Evolutionary conservation across 768 basidiomycete species (phyloP), one percentile per base, ranked within the genome.

Genomic region (Gyrodon lividus): DNA sequence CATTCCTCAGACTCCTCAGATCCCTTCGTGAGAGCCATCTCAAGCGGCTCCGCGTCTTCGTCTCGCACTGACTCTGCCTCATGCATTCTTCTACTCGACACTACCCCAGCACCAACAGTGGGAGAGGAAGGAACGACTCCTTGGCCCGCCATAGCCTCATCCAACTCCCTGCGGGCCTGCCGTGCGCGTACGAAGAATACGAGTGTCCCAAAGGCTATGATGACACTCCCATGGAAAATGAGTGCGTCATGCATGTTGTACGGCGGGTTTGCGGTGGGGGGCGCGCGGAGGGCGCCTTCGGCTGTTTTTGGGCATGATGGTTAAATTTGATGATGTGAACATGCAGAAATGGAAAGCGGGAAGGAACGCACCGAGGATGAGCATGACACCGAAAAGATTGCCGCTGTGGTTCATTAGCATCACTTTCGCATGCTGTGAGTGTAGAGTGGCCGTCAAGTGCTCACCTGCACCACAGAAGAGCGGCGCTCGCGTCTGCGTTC

Each of bases 401-500:
- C 82, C 82, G 28, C 86, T 89, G 54, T 43, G 9, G 26, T 22
- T 35, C 16, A 46, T 60, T 31, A 51, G 48, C 20, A 9, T 7
- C 28, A 2, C 19, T 43, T 3, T 16, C n/a, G 10, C 20, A 22
- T 2, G 17, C 1, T n/a, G 6, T 2, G 24, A 5, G 24, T 19
- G 4, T 17, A n/a, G 48, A 30, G 23, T 5, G 22, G 14, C 10
- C 17, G 48, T 40, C 22, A 24, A 5, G 20, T 40, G 74, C 84
- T 50, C 62, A 89, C 86, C 73, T 70, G 68, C 83, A 84, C 89
- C 90, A 93, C 20, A 92, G 60, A 23, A 90, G 64, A 0, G 89
- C 86, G 0, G 89, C 78, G 52, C 88, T 90, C 1, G 80, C 83
- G 50, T 90, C 87, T 1, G 89, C 80, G 60, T 89, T 91, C 50